These are phyloP conservation scores for Boletus subcaerulescens DNA, from an alignment of 768 basidiomycete species.

Conservation along the genomic window DNA sequence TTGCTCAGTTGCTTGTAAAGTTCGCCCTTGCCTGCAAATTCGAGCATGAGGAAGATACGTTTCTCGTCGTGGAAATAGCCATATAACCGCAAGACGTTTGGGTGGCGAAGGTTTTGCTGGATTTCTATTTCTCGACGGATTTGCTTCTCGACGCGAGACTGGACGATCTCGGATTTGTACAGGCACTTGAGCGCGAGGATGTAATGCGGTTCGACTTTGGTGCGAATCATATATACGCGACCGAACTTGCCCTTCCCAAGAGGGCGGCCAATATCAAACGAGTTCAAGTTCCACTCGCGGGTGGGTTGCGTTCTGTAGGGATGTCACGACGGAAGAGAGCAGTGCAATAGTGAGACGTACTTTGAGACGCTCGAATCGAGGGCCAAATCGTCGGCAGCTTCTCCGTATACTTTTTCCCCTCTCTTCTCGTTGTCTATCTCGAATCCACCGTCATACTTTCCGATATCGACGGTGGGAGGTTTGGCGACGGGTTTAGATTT, in stretches of 20 bases:
- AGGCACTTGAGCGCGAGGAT: constrained; percentile 96
- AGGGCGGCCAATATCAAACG: constrained; percentile 93
- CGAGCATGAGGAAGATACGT: constrained; percentile 96
- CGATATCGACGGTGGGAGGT: constrained; percentile 60
- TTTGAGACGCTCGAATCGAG: constrained; percentile 76
- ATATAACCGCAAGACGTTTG: constrained; percentile 89
- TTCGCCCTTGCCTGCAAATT: constrained; percentile 96
- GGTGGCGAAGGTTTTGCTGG: constrained; percentile 93
- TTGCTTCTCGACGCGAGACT: constrained; percentile 92
- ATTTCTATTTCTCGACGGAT: constrained; percentile 98
- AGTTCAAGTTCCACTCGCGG: constrained; percentile 77
- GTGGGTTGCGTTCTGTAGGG: constrained; percentile 62
- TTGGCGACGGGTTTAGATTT: constrained; percentile 23
- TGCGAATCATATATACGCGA: constrained; percentile 97
- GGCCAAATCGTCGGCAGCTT: constrained; percentile 77
- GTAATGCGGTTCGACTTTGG: constrained; percentile 82
- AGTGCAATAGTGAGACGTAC: constrained; percentile 39
- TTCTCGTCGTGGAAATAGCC: constrained; percentile 99
- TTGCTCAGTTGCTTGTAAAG: constrained; percentile 94
- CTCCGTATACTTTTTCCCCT: constrained; percentile 70
- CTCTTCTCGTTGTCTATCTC: constrained; percentile 83
- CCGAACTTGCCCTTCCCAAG: constrained; percentile 99
- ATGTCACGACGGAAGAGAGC: background rate
- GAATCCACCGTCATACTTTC: constrained; percentile 95
- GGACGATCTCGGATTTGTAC: constrained; percentile 94